Conservation (phyloP, 768 basidiomycete genomes). For the Tricholoma sp. region DNA sequence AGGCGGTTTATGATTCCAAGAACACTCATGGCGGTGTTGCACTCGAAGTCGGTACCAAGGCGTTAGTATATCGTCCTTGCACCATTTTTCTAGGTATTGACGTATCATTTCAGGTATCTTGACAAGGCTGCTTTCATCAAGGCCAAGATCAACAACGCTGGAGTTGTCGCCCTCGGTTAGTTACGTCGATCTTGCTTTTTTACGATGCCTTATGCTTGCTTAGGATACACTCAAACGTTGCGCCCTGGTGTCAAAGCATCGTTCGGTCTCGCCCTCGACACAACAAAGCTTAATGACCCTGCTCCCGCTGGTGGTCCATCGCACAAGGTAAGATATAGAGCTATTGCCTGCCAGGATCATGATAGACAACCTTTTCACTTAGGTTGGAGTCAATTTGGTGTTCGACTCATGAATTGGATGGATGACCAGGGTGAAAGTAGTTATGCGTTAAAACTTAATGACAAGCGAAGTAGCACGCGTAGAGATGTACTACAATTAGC, state of each 20-base stretch:
- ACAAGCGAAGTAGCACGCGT: neutral
- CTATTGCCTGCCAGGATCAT: neutral
- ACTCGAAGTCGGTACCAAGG: conserved; percentile 95
- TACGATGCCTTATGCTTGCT: neutral
- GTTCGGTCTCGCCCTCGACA: conserved; percentile 95
- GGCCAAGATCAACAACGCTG: conserved; percentile 97
- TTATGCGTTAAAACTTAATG: conserved; percentile 18
- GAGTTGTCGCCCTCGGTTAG: conserved; percentile 80
- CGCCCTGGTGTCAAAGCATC: conserved; percentile 90
- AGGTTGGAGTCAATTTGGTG: conserved; percentile 70
- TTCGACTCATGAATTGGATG: conserved; percentile 61
- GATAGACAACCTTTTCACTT: neutral
- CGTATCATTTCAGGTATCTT: conserved; percentile 50
- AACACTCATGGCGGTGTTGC: conserved; percentile 79
- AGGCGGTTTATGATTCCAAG: conserved; percentile 95
- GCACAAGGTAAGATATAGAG: conserved; percentile 56
- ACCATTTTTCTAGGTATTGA: neutral
- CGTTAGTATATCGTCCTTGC: conserved; percentile 44
- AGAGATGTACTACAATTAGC: too few relatives aligned
- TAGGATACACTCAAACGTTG: conserved; percentile 89
- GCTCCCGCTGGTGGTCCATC: conserved; percentile 51
- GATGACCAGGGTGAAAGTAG: conserved; percentile 28
- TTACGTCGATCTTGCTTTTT: neutral
- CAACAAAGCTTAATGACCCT: conserved; percentile 80
- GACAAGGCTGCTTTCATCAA: conserved; percentile 91